Evolutionary conservation across 2,329 filamentous ascomycete genomes (phyloP).

Genomic region (Monosporascus cannonballus): DNA sequence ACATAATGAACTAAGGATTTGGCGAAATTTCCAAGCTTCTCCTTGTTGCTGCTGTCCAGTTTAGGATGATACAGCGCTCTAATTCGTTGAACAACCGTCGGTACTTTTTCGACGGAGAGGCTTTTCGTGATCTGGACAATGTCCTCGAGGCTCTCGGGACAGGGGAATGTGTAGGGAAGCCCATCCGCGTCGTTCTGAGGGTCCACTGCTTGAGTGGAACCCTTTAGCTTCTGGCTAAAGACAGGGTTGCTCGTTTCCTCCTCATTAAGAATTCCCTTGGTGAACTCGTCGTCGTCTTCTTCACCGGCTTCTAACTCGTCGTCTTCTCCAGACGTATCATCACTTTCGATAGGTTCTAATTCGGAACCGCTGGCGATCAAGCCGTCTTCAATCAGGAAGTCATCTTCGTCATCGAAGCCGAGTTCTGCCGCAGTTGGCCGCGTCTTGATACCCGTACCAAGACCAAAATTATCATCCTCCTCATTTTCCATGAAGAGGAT

Average conservation of each 20-base stretch:
- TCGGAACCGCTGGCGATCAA: constrained; percentile 77
- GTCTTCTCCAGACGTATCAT: constrained; percentile 47
- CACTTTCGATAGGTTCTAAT: constrained; percentile 49
- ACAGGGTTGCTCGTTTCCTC: constrained; percentile 48
- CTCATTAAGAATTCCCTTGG: constrained; percentile 59
- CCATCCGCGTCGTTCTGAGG: constrained; percentile 44
- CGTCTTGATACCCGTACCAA: constrained; percentile 53
- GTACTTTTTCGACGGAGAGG: constrained; percentile 59
- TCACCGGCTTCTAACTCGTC: constrained; percentile 35
- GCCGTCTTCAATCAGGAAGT: constrained; percentile 86
- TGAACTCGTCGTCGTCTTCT: constrained; percentile 63
- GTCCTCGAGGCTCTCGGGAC: constrained; percentile 72
- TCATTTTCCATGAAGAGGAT: constrained; percentile 31
- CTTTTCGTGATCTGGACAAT: constrained; percentile 60
- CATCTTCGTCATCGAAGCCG: constrained; percentile 87
- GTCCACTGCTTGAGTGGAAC: constrained; percentile 36
- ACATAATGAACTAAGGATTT: constrained; percentile 59
- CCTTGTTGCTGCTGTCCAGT: constrained; percentile 77
- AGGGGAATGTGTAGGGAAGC: constrained; percentile 79
- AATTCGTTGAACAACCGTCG: constrained; percentile 80
- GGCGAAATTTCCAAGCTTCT: constrained; percentile 66
- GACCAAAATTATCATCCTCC: constrained; percentile 51
- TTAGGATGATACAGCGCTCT: constrained; percentile 89
- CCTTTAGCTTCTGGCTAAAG: constrained; percentile 31
- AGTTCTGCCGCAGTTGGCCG: constrained; percentile 54